A percentile compares a stretch with the other conserved stretches of the same genome.
These are phyloP conservation scores for Lipomyces orientalis DNA, from an alignment of 805 yeast species.

Conservation along the genomic window DNA sequence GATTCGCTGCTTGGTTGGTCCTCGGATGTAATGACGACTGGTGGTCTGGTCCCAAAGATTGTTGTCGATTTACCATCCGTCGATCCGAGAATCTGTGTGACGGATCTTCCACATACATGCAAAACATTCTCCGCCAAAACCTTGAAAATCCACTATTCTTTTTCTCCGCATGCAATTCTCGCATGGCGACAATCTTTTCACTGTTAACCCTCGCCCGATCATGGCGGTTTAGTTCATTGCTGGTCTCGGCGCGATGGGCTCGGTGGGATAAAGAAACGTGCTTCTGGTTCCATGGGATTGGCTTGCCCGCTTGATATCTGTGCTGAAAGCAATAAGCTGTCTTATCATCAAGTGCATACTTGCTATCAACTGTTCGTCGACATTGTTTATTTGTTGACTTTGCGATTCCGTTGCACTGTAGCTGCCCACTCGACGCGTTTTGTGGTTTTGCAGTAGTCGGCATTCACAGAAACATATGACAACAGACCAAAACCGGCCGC, in stretches of 20 bases:
- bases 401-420: slow-evolving; percentile 23
- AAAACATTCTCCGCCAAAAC: slow-evolving; percentile 9
- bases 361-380: not conserved
- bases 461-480: too few species aligned
- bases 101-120: slow-evolving; percentile 6
- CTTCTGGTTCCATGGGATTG: not conserved
- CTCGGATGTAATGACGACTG: not conserved
- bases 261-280: not conserved
- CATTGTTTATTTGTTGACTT: slow-evolving; percentile 25
- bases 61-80: not conserved
- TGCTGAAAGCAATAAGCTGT: slow-evolving; percentile 19
- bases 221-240: not conserved
- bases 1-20: not conserved
- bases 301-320: not conserved
- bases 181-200: not conserved
- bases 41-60: not conserved
- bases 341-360: not conserved
- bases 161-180: not conserved
- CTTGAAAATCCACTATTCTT: slow-evolving; percentile 1
- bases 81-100: not conserved
- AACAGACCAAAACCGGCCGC: too few species aligned
- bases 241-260: not conserved
- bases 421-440: not conserved
- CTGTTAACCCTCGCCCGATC: not conserved
- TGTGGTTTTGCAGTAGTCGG: too few species aligned